A percentile compares a stretch with the other conserved stretches of the same genome.
phyloP scores from a whole-genome alignment of 75 land plant species.

The Adiantum capillusveneris region DNA sequence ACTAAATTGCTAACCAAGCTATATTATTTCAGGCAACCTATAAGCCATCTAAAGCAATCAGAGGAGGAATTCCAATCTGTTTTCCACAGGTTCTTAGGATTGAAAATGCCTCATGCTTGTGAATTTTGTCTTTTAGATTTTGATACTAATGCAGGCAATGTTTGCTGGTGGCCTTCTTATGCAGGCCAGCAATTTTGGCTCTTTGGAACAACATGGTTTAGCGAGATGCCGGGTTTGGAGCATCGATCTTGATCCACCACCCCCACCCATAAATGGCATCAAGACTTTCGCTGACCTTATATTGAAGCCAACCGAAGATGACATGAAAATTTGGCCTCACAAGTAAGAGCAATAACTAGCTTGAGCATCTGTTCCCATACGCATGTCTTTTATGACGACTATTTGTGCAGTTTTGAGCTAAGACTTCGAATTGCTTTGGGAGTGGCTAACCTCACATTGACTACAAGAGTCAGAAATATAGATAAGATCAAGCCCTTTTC shows the following conservation, averaged over 20 bases:
- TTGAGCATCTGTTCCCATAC: neutral
- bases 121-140: too few species aligned
- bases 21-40: slow-evolving; percentile 31
- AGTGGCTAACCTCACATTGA: slow-evolving; percentile 21
- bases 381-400: neutral
- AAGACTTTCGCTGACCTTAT: slow-evolving; percentile 48
- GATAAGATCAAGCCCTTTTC: slow-evolving; percentile 26
- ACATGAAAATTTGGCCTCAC: slow-evolving; percentile 44
- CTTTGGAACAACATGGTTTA: slow-evolving; percentile 63
- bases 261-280: slow-evolving; percentile 42
- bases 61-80: slow-evolving; percentile 69
- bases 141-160: too few species aligned
- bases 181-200: slow-evolving; percentile 51
- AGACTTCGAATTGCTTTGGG: slow-evolving; percentile 31
- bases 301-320: slow-evolving; percentile 52
- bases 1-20: too few species aligned
- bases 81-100: slow-evolving; percentile 87
- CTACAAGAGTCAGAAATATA: slow-evolving; percentile 29
- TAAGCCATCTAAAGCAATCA: slow-evolving; percentile 59
- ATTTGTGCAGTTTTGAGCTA: slow-evolving; percentile 28
- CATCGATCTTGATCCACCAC: slow-evolving; percentile 42
- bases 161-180: neutral
- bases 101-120: too few species aligned
- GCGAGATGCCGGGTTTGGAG: slow-evolving; percentile 57
- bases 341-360: slow-evolving; percentile 20